These are phyloP conservation scores for Rosa rugosa DNA, from an alignment of 306 rosid genomes.

Conservation along the genomic window DNA sequence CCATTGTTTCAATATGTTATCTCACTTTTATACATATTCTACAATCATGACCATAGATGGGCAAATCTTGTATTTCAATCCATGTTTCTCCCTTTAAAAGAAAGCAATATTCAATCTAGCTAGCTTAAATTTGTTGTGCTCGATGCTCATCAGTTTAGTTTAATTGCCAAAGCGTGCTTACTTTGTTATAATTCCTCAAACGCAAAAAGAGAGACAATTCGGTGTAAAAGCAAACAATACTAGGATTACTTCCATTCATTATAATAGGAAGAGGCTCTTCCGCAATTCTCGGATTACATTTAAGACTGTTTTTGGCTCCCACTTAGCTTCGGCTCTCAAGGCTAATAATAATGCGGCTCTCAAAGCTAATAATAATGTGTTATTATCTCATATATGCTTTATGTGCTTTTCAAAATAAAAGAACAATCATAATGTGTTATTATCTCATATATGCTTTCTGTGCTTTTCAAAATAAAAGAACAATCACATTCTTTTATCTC, in stretches of 20 bases:
- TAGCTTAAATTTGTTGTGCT: conserved; percentile 27
- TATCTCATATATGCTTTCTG: background rate
- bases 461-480: no score
- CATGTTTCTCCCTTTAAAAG: conserved; percentile 24
- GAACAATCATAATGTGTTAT: background rate
- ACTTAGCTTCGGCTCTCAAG: background rate
- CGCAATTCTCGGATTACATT: conserved; percentile 45
- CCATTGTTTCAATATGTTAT: background rate
- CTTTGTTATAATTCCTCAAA: conserved; percentile 49
- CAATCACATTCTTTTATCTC: no score
- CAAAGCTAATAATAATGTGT: background rate
- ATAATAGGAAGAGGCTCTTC: conserved; percentile 19
- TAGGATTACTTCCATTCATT: background rate
- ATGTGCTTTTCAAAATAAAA: no score
- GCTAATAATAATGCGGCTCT: conserved; percentile 4
- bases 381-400: background rate
- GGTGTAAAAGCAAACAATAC: conserved; percentile 62
- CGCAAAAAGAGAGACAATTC: conserved; percentile 49
- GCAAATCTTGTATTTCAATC: conserved; percentile 51
- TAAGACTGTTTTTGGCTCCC: background rate
- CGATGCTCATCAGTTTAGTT: conserved; percentile 13
- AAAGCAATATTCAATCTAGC: conserved; percentile 44
- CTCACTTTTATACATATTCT: conserved; percentile 14
- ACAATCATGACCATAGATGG: conserved; percentile 48
- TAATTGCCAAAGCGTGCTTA: conserved; percentile 53